Evolutionary conservation across 2,329 filamentous ascomycete genomes (phyloP).

Genomic region (Arthrobotrys sinensis): DNA sequence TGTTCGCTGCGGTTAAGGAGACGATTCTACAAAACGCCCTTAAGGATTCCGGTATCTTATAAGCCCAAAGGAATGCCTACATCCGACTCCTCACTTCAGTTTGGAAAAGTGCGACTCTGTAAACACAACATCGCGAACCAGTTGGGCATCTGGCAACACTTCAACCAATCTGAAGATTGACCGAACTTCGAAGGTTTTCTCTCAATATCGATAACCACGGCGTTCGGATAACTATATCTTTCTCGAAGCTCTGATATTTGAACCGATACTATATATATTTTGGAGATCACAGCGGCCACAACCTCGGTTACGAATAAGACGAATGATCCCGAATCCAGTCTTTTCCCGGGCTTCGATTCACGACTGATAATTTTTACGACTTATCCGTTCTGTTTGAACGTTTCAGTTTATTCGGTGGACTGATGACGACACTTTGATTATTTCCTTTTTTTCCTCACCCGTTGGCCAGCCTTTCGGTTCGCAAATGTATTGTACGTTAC

Average conservation of each 20-base stretch:
- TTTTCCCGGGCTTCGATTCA: constrained; percentile 39
- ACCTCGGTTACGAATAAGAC: constrained; percentile 56
- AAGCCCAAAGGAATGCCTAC: constrained; percentile 48
- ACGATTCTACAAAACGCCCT: constrained; percentile 98
- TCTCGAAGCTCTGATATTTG: constrained; percentile 36
- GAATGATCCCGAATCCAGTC: constrained; percentile 26
- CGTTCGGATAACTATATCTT: constrained; percentile 23
- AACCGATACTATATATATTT: constrained; percentile 51
- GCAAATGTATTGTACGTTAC: constrained; percentile 60
- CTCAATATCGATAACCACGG: constrained; percentile 8
- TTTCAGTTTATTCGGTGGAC: constrained; percentile 32
- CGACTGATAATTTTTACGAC: constrained; percentile 53
- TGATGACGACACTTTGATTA: constrained; percentile 52
- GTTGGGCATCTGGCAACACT: constrained; percentile 1
- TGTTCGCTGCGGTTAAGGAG: constrained; percentile 98
- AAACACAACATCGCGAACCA: constrained; percentile 2
- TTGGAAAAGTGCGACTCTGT: constrained; percentile 20
- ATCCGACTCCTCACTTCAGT: constrained; percentile 12
- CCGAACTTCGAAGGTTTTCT: not conserved
- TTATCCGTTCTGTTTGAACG: constrained; percentile 38
- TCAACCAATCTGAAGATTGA: constrained; percentile 12
- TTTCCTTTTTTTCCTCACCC: constrained; percentile 23
- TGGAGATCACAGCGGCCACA: constrained; percentile 35
- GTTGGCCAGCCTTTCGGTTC: constrained; percentile 44
- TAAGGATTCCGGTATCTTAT: constrained; percentile 95